Base-by-base conservation (phyloP, 2,329 filamentous ascomycete genomes). In the Fusarium begoniae region DNA sequence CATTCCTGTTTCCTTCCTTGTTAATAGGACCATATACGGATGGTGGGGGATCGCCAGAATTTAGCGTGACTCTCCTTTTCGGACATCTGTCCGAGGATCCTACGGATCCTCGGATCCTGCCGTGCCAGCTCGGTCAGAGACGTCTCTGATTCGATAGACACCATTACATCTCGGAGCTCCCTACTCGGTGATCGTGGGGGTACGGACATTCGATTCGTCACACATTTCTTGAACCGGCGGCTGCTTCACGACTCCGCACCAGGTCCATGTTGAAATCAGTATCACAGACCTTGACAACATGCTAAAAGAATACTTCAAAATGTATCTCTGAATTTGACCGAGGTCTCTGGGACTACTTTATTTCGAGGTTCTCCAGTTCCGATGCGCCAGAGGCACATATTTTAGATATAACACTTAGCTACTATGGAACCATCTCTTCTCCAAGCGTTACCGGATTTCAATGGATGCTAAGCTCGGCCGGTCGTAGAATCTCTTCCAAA, bases 261-360 rank as follows among this genome's bases (percentile, higher is more conserved):
- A n/a, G n/a, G n/a, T n/a, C n/a, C n/a, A n/a, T n/a, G n/a, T n/a
- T n/a, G n/a, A n/a, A n/a, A 0, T 22, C 37, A 40, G 11, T 1
- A 22, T 40, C 20, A 22, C 3, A 40, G 18, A 40, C 10, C 10
- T 40, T 2, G 1, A 40, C 1, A 22, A 40, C 38, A 40, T 40
- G 38, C 18, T 20, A 28, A 28, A 28, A 28, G 26, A 28, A 28
- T 6, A 6, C 26, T 28, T 28, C 26, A 28, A 28, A 28, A 28
- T 28, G 26, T 28, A 28, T 28, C n/a, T n/a, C n/a, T n/a, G n/a
- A n/a, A n/a, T n/a, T n/a, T n/a, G n/a, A n/a, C n/a, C n/a, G n/a
- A n/a, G n/a, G n/a, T n/a, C n/a, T n/a, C 26, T 20, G 2, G 5
- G 17, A 38, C 9, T 11, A 10, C 37, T 20, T 11, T 0, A 20